These are phyloP conservation scores for Tolypocladium cylindrosporum DNA, from an alignment of 2,329 filamentous ascomycete genomes.

Conservation along the genomic window DNA sequence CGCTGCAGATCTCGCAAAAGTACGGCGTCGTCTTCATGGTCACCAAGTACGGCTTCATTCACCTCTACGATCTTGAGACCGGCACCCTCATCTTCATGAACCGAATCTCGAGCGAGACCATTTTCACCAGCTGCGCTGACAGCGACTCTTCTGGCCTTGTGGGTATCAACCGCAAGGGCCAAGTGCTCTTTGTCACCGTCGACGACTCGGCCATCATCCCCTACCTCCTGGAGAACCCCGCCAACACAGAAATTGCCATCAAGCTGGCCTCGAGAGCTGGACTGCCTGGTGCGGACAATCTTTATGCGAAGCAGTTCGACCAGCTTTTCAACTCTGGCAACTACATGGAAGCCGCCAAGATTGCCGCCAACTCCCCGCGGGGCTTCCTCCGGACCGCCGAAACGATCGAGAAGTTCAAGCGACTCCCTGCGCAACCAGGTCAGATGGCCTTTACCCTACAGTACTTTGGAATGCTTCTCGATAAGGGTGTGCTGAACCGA, in stretches of 20 bases:
- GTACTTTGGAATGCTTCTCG: slow-evolving; percentile 94
- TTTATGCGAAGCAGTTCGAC: slow-evolving; percentile 91
- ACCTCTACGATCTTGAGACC: slow-evolving; percentile 94
- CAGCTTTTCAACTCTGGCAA: slow-evolving; percentile 70
- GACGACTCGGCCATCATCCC: slow-evolving; percentile 87
- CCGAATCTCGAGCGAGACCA: slow-evolving; percentile 97
- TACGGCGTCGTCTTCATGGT: slow-evolving; percentile 96
- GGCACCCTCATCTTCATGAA: slow-evolving; percentile 98
- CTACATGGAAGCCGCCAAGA: slow-evolving; percentile 84
- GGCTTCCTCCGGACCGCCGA: slow-evolving; percentile 91
- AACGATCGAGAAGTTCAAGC: slow-evolving; percentile 95
- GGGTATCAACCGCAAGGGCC: slow-evolving; percentile 94
- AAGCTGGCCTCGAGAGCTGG: slow-evolving; percentile 93
- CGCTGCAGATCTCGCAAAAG: slow-evolving; percentile 92
- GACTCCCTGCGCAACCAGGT: slow-evolving; percentile 65
- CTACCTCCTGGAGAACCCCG: slow-evolving; percentile 92
- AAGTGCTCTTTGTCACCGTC: slow-evolving; percentile 87
- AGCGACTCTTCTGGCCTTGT: slow-evolving; percentile 78
- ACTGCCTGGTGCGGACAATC: slow-evolving; percentile 83
- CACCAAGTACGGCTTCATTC: slow-evolving; percentile 98
- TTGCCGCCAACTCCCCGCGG: slow-evolving; percentile 90
- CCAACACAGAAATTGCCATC: slow-evolving; percentile 85
- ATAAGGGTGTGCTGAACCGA: slow-evolving; percentile 87
- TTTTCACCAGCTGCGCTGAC: slow-evolving; percentile 88
- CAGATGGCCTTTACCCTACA: slow-evolving; percentile 92